Evolutionary conservation across 257 asterid genomes (phyloP).

Genomic region (Solanum sparsipilum): DNA sequence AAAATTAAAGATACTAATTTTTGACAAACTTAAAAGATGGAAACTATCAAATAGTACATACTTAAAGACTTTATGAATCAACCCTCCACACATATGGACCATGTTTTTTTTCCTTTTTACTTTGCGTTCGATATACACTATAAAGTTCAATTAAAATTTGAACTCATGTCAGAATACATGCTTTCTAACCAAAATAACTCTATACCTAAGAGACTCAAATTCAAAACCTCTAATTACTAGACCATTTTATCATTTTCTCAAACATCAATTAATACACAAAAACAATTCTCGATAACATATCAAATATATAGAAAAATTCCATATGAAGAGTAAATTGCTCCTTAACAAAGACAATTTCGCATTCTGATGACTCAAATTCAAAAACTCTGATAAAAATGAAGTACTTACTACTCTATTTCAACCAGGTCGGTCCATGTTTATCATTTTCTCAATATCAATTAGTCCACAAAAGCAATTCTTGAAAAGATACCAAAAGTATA

Average conservation of each 20-base stretch:
- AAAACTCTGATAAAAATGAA: fast-evolving
- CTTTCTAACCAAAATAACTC: too few relatives aligned
- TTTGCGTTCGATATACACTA: fast-evolving
- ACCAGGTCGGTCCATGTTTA: neutral
- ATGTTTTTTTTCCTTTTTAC: neutral
- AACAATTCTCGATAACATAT: too few relatives aligned
- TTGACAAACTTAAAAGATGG: too few relatives aligned
- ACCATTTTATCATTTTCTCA: neutral
- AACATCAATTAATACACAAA: neutral
- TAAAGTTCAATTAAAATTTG: fast-evolving
- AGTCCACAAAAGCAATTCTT: neutral
- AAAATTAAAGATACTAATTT: too few relatives aligned
- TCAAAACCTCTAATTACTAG: too few relatives aligned
- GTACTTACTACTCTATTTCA: neutral
- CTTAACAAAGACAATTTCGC: neutral
- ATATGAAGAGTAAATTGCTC: fast-evolving
- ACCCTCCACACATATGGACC: neutral
- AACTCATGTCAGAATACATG: fast-evolving
- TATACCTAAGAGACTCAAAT: too few relatives aligned
- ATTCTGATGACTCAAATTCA: fast-evolving
- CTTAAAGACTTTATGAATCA: neutral
- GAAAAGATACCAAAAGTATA: neutral
- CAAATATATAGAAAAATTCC: too few relatives aligned
- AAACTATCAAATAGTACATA: neutral
- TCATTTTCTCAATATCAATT: neutral